Evolutionary conservation across 2,329 filamentous ascomycete genomes (phyloP).

Genomic region (Plectosphaerella plurivora): DNA sequence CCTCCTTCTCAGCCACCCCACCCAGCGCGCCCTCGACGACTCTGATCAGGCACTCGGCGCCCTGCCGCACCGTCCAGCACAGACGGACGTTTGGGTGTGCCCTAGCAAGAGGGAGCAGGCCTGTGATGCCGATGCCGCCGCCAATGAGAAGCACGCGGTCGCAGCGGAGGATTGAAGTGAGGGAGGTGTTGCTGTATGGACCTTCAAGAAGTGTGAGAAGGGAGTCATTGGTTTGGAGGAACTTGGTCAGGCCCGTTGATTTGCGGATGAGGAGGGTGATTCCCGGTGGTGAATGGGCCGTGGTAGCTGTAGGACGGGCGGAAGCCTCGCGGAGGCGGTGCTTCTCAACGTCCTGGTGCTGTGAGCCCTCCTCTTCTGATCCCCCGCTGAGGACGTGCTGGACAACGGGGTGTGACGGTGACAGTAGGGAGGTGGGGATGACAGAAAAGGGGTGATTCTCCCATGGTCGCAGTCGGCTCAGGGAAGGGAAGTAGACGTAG

Average conservation of each 20-base stretch:
- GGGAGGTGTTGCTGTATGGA: conserved; percentile 27
- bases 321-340: not conserved
- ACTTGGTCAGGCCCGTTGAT: conserved; percentile 27
- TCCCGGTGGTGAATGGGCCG: conserved; percentile 10
- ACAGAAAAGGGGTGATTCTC: conserved; percentile 53
- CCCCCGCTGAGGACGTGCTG: not conserved
- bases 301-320: not conserved
- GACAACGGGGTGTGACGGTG: not conserved
- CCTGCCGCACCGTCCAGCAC: conserved; percentile 26
- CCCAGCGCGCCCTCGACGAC: conserved; percentile 21
- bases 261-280: conserved; percentile 32
- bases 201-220: conserved; percentile 34
- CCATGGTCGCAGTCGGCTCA: conserved; percentile 35
- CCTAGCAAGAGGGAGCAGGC: conserved; percentile 27
- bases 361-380: not conserved
- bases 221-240: conserved; percentile 14
- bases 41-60: conserved; percentile 18
- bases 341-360: not conserved
- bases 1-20: conserved; percentile 24
- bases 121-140: conserved; percentile 45
- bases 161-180: conserved; percentile 18
- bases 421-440: conserved; percentile 19
- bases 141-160: conserved; percentile 35
- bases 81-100: conserved; percentile 30
- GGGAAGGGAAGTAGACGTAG: conserved; percentile 45